Evolutionary conservation across 495 filamentous ascomycete species (phyloP).

Genomic region (Penicillium paradoxum): DNA sequence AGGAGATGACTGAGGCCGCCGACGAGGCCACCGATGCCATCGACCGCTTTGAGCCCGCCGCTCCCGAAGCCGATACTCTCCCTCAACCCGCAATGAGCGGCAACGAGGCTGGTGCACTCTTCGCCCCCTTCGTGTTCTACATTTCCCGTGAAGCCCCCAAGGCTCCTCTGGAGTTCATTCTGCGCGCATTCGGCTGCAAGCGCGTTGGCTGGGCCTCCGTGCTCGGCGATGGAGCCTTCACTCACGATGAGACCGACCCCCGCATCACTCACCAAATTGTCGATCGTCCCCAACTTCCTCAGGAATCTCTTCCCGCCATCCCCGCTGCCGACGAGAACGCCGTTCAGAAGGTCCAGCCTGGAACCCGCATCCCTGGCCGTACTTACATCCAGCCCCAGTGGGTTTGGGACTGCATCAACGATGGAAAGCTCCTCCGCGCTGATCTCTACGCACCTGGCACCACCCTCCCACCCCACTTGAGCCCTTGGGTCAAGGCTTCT

Average conservation of each 20-base stretch:
- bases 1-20: conserved; percentile 37
- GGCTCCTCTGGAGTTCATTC: conserved; percentile 86
- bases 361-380: conserved; percentile 73
- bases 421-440: conserved; percentile 76
- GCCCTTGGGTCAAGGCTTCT: conserved; percentile 86
- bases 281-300: conserved; percentile 74
- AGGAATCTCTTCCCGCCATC: conserved; percentile 52
- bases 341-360: conserved; percentile 40
- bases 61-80: conserved; percentile 75
- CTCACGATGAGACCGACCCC: conserved; percentile 76
- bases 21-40: conserved; percentile 61
- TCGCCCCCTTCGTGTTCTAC: conserved; percentile 83
- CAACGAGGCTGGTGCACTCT: conserved; percentile 58
- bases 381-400: conserved; percentile 96
- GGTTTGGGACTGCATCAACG: conserved; percentile 95
- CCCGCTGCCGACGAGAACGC: conserved; percentile 50
- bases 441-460: conserved; percentile 89
- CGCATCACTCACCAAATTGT: conserved; percentile 95
- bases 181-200: conserved; percentile 93
- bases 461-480: conserved; percentile 85
- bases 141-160: conserved; percentile 91
- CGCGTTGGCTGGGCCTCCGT: conserved; percentile 90
- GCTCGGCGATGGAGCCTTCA: conserved; percentile 87
- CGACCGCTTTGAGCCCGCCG: conserved; percentile 80
- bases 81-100: conserved; percentile 68